These are phyloP conservation scores for Onygenales sp. DNA, from an alignment of 2,329 filamentous ascomycete genomes.

Conservation along the genomic window DNA sequence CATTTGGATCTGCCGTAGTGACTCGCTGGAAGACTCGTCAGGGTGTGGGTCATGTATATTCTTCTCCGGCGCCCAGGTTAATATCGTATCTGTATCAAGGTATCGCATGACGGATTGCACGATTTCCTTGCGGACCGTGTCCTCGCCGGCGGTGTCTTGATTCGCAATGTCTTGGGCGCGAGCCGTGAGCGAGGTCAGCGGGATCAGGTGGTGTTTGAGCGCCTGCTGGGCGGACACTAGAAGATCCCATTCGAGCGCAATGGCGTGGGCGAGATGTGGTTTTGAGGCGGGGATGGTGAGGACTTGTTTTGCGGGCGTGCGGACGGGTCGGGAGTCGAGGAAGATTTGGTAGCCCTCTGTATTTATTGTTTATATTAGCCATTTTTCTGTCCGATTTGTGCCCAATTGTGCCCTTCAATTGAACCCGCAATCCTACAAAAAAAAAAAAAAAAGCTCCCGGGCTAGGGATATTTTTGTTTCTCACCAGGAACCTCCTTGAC, in stretches of 20 bases:
- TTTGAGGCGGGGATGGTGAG: slow-evolving; percentile 67
- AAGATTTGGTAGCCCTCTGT: slow-evolving; percentile 52
- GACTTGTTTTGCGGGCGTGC: slow-evolving; percentile 63
- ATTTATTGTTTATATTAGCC: neutral
- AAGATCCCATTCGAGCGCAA: slow-evolving; percentile 89
- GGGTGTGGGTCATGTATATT: slow-evolving; percentile 35
- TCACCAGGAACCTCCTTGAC: slow-evolving; percentile 59
- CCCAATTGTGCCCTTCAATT: neutral
- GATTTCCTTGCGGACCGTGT: slow-evolving; percentile 53
- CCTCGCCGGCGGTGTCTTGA: slow-evolving; percentile 49
- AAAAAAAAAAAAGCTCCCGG: neutral
- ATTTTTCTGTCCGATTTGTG: neutral
- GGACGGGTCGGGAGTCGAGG: slow-evolving; percentile 70
- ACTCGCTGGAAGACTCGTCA: slow-evolving; percentile 27
- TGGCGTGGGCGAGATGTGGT: slow-evolving; percentile 68
- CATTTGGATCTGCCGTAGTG: slow-evolving; percentile 64
- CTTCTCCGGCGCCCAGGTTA: slow-evolving; percentile 72
- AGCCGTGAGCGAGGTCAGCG: slow-evolving; percentile 74
- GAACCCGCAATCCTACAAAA: neutral
- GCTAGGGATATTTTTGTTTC: neutral
- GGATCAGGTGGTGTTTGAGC: slow-evolving; percentile 76
- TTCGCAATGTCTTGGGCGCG: slow-evolving; percentile 71
- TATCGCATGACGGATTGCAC: slow-evolving; percentile 67
- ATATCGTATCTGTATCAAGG: slow-evolving; percentile 79
- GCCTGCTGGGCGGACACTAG: slow-evolving; percentile 75